Conservation (phyloP, 2,329 filamentous ascomycete species). For the Thermoascus crustaceus region DNA sequence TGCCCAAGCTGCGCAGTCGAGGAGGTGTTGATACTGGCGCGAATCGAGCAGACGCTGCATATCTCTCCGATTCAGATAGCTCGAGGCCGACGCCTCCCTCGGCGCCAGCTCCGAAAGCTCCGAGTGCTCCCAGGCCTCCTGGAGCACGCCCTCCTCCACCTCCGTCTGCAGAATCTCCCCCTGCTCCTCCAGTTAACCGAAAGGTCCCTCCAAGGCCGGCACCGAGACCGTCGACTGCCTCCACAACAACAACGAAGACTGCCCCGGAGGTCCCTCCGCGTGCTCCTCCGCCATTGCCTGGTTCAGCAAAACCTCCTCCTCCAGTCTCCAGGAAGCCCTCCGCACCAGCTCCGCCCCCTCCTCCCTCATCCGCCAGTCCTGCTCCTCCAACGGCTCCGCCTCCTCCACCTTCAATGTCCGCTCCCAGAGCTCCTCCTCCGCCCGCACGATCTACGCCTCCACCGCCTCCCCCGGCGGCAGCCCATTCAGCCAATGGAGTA, state of each 20-base stretch:
- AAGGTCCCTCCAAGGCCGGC: constrained; percentile 46
- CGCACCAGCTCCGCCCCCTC: constrained; percentile 38
- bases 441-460: constrained; percentile 33
- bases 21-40: constrained; percentile 73
- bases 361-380: constrained; percentile 34
- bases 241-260: constrained; percentile 47
- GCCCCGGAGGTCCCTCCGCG: constrained; percentile 39
- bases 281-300: constrained; percentile 60
- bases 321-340: constrained; percentile 53
- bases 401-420: constrained; percentile 33
- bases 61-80: constrained; percentile 70
- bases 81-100: constrained; percentile 44
- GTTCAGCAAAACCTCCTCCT: constrained; percentile 41
- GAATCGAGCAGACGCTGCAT: constrained; percentile 61
- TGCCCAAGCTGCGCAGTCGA: constrained; percentile 90
- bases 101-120: constrained; percentile 47
- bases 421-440: constrained; percentile 31
- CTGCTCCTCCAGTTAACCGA: constrained; percentile 48
- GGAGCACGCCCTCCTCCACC: constrained; percentile 41
- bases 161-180: constrained; percentile 40
- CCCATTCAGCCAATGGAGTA: constrained; percentile 31
- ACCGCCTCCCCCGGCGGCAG: constrained; percentile 30
- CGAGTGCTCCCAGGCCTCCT: constrained; percentile 48
- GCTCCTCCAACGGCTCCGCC: constrained; percentile 36
- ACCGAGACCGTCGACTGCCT: constrained; percentile 54